Base-by-base conservation (phyloP, 2,329 filamentous ascomycete genomes). In the Aschersonia sp. region DNA sequence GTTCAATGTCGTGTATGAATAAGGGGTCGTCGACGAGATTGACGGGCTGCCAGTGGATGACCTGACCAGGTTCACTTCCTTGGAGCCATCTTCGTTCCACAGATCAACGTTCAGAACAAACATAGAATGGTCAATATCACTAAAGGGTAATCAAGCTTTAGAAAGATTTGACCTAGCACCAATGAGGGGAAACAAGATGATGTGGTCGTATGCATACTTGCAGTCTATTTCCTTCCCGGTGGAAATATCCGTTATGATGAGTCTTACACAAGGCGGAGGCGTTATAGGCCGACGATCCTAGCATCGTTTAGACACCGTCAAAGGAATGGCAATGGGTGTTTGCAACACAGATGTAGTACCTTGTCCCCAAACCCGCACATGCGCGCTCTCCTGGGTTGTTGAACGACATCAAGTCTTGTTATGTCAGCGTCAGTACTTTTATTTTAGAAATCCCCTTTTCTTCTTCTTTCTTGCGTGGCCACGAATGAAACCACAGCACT, bases 341-440 rank as follows among this genome's bases (percentile, higher is more conserved):
- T 20, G 20, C 20, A 20, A 20, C 20, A 20, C 20, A 20, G 20
- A 42, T 42, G 32, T 30, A 20, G 29, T 68, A 92, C 87, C 77
- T 97, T 98, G 71, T 98, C 92, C 52, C 92, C 92, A 68, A 97
- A 98, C 5, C 92, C 92, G 69, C 92, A 98, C 92, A 97, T 97
- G 52, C 92, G 85, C 54, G 92, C 92, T 58, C 92, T 81, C 58
- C 87, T 76, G 46, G 92, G 92, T 65, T 97, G 89, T 69, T 98
- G 92, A 55, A 86, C 81, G 51, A 96, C 87, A 54, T 82, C 72
- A 46, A 95, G 75, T 52, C 81, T 84, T 54, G 48, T 9, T 41
- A 43, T 35, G 46, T 62, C 48, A 59, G 57, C 43, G 31, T 42
- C 30, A 31, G 38, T 12, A 38, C 35, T 7, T 7, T 12, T 9